phyloP scores from a whole-genome alignment of 305 asterid species.

The Fraxinus angustifolia region DNA sequence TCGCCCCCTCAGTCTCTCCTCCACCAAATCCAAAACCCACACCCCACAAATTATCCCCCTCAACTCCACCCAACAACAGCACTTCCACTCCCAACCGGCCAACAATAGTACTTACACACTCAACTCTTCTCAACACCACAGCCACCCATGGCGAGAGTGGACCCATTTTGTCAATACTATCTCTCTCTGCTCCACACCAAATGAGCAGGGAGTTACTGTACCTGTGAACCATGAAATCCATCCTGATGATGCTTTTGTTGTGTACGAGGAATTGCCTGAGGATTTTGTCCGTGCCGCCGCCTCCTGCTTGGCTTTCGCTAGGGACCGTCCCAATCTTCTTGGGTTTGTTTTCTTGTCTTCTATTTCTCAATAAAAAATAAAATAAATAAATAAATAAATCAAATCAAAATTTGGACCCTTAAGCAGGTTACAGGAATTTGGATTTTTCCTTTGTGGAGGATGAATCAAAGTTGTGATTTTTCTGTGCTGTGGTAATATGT shows the following conservation, averaged over 20 bases:
- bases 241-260: constrained; percentile 68
- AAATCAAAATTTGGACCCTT: neutral
- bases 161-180: constrained; percentile 39
- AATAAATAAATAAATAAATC: no score
- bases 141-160: constrained; percentile 91
- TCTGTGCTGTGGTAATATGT: neutral
- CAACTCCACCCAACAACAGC: constrained; percentile 23
- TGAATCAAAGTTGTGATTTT: neutral
- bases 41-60: constrained; percentile 19
- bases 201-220: constrained; percentile 20
- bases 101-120: constrained; percentile 18
- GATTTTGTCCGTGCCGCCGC: constrained; percentile 56
- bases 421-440: neutral
- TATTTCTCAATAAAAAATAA: neutral
- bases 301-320: constrained; percentile 62
- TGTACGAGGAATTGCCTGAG: constrained; percentile 56
- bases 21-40: constrained; percentile 28
- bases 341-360: constrained; percentile 41
- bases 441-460: neutral
- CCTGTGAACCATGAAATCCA: constrained; percentile 25
- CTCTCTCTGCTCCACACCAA: constrained; percentile 21
- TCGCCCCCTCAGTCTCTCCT: constrained; percentile 29
- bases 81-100: constrained; percentile 45
- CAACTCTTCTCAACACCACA: constrained; percentile 27
- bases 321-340: constrained; percentile 56